Evolutionary conservation across 257 asterid genomes (phyloP), one percentile per base, ranked within the genome.

Genomic region (Voacanga thouarsii): DNA sequence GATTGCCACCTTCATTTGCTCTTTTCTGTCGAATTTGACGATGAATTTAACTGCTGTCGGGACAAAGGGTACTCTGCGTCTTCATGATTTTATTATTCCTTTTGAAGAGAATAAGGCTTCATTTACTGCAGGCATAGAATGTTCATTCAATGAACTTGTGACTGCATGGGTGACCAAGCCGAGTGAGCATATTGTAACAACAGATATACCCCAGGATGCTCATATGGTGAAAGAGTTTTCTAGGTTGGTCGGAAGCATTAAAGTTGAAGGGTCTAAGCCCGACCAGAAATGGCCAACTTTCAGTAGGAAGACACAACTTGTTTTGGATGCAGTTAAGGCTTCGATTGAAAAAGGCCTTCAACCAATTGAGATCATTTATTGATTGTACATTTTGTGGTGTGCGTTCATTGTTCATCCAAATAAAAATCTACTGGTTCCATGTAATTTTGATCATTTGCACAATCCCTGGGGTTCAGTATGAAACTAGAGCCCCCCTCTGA

Each of bases 171-270:
- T 64, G 67, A 86, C 88, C 3, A 70, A 72, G 30, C 90, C 95
- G 0, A 81, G 82, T 7, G 88, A 89, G 83, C 82, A 81, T 65
- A 30, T 75, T 43, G 87, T 87, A 4, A 67, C 10, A 15, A 89
- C 92, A 10, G 96, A 91, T 64, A 83, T 90, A 49, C 94, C 96
- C 0, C 97, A 92, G 75, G 97, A 92, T 72, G 96, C 87, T 8
- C 82, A 78, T 7, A 89, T 92, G 97, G 92, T 91, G 74, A 84
- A 80, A 82, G 97, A 92, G 82, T 91, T 92, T 72, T 84, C 90
- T 9, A 56, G 85, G 57, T 76, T 92, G 72, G 96, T 89, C 43
- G 66, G 67, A 14, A 68, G 75, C 76, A 80, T 89, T 3, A 87
- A 74, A 60, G 80, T 72, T 2, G 26, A 55, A 49, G 90, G 92